Conservation (phyloP, 2,329 filamentous ascomycete species). For the Fusarium hostae region DNA sequence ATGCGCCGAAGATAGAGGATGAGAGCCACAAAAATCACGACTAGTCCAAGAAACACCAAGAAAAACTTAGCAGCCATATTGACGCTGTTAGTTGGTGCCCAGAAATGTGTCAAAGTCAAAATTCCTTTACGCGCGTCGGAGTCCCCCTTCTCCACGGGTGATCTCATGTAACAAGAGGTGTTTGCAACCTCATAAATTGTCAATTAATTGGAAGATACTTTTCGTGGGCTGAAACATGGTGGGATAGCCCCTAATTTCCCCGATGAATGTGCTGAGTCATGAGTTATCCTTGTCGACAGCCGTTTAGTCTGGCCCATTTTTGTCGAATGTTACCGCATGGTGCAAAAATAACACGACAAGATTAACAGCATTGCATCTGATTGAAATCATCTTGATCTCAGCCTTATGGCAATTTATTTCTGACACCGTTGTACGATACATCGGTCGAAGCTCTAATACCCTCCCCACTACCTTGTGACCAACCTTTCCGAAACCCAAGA, state of each 20-base stretch:
- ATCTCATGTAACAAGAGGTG: background rate
- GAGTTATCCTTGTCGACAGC: background rate
- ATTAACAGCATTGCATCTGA: background rate
- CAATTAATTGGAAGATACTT: background rate
- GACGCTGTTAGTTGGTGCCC: background rate
- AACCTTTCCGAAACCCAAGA: background rate
- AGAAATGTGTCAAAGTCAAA: background rate
- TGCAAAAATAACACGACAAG: background rate
- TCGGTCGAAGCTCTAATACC: fast-evolving
- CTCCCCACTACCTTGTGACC: fast-evolving
- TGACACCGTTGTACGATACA: fast-evolving
- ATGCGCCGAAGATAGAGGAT: background rate
- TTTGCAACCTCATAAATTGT: background rate
- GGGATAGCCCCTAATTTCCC: background rate
- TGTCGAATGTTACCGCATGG: background rate
- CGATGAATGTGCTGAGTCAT: conserved; percentile 1
- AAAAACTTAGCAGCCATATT: background rate
- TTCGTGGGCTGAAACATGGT: background rate
- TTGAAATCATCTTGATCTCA: background rate
- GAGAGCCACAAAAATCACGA: background rate
- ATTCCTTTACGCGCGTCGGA: too few relatives aligned
- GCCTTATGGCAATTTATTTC: background rate
- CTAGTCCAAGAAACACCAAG: background rate
- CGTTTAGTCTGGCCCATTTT: background rate
- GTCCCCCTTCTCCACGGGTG: background rate